These are phyloP conservation scores for Helminthosporium solani DNA, from an alignment of 2,329 filamentous ascomycete genomes.

Conservation along the genomic window DNA sequence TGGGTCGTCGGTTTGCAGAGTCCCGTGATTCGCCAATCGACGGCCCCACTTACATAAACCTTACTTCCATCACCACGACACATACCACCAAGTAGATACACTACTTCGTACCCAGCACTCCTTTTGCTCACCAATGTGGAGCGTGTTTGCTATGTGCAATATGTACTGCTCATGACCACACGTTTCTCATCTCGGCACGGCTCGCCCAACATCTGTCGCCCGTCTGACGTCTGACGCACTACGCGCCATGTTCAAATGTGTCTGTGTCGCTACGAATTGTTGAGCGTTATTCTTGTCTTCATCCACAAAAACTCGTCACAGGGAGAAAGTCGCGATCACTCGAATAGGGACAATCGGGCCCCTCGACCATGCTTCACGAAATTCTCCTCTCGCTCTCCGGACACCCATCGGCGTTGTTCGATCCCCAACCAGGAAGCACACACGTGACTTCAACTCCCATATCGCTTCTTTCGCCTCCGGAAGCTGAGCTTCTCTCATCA, in stretches of 20 bases:
- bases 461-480: conserved; percentile 68
- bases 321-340: conserved; percentile 13
- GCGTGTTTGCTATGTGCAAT: conserved; percentile 4
- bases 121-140: not conserved
- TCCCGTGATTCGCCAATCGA: conserved; percentile 4
- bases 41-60: not conserved
- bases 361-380: conserved; percentile 83
- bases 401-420: conserved; percentile 85
- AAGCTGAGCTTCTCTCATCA: conserved; percentile 76
- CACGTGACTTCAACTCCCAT: conserved; percentile 43
- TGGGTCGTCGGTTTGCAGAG: not conserved
- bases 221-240: too few species aligned
- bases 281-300: conserved; percentile 35
- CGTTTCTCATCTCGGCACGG: conserved; percentile 2
- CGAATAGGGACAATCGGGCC: conserved; percentile 9
- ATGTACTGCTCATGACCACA: conserved; percentile 3
- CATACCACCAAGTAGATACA: not conserved
- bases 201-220: not conserved
- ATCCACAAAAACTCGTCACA: conserved; percentile 24
- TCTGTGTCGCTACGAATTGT: conserved; percentile 43
- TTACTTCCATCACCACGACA: conserved; percentile 3
- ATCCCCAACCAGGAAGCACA: conserved; percentile 46
- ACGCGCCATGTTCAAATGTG: conserved; percentile 27
- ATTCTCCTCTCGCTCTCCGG: conserved; percentile 95
- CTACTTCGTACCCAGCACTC: too few species aligned